phyloP scores from a whole-genome alignment of 2,329 filamentous ascomycete species.

The Cercospora janseana region DNA sequence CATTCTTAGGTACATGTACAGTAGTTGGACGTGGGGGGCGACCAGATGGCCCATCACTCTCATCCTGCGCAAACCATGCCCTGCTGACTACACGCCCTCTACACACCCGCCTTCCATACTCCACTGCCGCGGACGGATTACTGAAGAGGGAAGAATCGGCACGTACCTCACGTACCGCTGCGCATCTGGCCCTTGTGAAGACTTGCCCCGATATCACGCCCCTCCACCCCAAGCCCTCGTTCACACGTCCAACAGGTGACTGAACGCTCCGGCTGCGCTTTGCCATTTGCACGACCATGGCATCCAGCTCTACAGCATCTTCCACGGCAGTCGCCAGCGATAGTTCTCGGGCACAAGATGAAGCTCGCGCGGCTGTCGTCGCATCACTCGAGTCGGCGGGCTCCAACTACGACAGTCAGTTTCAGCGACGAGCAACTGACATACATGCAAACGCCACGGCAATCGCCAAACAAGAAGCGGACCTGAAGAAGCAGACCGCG shows the following conservation, averaged over 20 bases:
- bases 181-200: neutral
- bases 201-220: neutral
- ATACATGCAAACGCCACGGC: slow-evolving; percentile 67
- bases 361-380: slow-evolving; percentile 53
- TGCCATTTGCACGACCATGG: slow-evolving; percentile 1
- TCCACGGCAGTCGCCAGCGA: slow-evolving; percentile 23
- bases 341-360: slow-evolving; percentile 40
- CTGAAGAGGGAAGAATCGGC: neutral
- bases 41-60: no score
- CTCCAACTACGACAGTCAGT: slow-evolving; percentile 66
- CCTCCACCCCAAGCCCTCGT: neutral
- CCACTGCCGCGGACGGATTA: neutral
- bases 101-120: no score
- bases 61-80: no score
- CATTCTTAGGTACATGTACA: no score
- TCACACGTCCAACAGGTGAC: neutral
- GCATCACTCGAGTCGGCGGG: slow-evolving; percentile 57
- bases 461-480: slow-evolving; percentile 62
- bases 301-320: slow-evolving; percentile 21
- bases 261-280: neutral
- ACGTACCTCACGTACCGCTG: neutral
- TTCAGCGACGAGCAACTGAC: slow-evolving; percentile 65
- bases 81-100: no score
- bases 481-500: slow-evolving; percentile 45
- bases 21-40: no score